Conservation (phyloP, 768 basidiomycete species). For the Naganishia antarctica region DNA sequence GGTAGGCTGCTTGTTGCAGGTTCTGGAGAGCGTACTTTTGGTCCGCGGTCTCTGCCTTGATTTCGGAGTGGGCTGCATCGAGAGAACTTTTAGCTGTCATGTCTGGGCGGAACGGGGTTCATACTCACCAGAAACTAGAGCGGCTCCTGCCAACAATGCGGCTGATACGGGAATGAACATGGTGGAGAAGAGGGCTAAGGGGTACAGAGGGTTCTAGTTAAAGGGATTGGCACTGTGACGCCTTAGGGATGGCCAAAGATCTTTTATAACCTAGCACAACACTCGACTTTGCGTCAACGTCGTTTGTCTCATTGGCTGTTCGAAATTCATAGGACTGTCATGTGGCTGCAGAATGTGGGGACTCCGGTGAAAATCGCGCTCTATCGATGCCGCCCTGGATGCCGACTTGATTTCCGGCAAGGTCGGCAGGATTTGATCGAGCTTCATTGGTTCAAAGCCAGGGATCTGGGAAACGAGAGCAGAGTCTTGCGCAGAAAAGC, state of each 20-base stretch:
- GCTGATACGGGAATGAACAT: constrained; percentile 20
- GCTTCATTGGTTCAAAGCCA: background rate
- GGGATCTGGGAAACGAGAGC: background rate
- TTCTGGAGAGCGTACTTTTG: constrained; percentile 31
- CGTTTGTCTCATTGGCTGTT: constrained; percentile 8
- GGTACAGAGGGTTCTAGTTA: background rate
- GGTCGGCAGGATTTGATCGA: background rate
- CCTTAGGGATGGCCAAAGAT: background rate
- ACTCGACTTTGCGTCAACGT: background rate
- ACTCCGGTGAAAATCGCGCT: constrained; percentile 22
- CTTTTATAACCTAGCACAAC: background rate
- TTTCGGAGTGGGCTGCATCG: constrained; percentile 25
- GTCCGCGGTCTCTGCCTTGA: constrained; percentile 32
- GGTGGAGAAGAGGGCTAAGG: background rate
- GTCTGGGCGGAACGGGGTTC: no score
- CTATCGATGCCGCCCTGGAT: constrained; percentile 4
- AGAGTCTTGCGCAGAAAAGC: no score
- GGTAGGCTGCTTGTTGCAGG: constrained; percentile 37
- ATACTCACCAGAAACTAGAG: constrained; percentile 23
- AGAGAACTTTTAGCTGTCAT: no score
- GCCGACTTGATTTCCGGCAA: constrained; percentile 17
- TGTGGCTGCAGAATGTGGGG: constrained; percentile 4
- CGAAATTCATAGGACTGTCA: constrained; percentile 11
- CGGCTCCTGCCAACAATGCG: constrained; percentile 14
- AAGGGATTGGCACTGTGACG: background rate